A percentile compares a stretch with the other conserved stretches of the same genome.
These are phyloP conservation scores for Botrytis hyacinthi DNA, from an alignment of 2,329 filamentous ascomycete species.

Conservation along the genomic window DNA sequence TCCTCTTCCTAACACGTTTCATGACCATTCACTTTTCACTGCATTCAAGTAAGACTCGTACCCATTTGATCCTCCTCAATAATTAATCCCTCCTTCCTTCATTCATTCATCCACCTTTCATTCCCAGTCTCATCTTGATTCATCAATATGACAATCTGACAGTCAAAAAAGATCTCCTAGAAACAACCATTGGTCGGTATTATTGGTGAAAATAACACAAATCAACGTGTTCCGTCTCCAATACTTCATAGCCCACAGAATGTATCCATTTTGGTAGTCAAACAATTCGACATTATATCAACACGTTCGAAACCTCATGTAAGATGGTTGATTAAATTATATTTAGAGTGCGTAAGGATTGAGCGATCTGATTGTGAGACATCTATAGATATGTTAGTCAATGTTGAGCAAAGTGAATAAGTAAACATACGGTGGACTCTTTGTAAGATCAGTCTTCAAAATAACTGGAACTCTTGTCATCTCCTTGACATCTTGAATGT, in stretches of 20 bases:
- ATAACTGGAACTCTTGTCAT: slow-evolving; percentile 98
- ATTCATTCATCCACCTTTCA: background rate
- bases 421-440: slow-evolving; percentile 94
- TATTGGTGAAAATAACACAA: background rate
- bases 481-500: slow-evolving; percentile 97
- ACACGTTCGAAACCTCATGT: slow-evolving; percentile 13
- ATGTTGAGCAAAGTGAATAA: background rate
- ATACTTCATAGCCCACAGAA: background rate
- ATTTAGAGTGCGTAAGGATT: slow-evolving; percentile 65
- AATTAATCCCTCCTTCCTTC: background rate
- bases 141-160: slow-evolving; percentile 16
- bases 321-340: background rate
- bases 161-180: background rate
- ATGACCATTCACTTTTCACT: background rate
- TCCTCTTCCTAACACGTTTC: background rate
- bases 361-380: slow-evolving; percentile 78
- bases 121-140: background rate
- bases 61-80: slow-evolving; percentile 2
- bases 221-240: background rate
- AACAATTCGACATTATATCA: slow-evolving; percentile 6
- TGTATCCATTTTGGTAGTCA: slow-evolving; percentile 23
- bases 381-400: slow-evolving; percentile 54
- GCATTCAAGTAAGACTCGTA: background rate
- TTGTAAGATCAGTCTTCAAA: slow-evolving; percentile 94
- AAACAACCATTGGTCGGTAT: background rate